phyloP scores from a whole-genome alignment of 148 eudicot genomes.

The Rhododendron henanense region DNA sequence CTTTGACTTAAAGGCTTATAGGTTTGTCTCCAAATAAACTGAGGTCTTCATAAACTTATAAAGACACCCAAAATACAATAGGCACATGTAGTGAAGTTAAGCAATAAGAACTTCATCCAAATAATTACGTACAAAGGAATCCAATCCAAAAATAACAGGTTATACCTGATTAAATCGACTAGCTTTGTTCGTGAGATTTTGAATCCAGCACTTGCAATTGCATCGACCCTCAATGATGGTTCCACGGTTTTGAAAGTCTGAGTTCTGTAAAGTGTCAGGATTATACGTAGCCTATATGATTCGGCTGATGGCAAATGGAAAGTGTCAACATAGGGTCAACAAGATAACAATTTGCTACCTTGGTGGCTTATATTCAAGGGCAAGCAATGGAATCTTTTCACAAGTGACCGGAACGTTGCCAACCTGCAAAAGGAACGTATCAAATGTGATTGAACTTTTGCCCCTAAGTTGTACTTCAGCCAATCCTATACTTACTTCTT shows the following conservation, averaged over 20 bases:
- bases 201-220: conserved; percentile 93
- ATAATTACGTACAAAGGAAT: neutral
- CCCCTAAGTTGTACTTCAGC: neutral
- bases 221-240: conserved; percentile 80
- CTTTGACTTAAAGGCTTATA: neutral
- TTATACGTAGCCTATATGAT: neutral
- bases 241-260: conserved; percentile 76
- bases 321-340: neutral
- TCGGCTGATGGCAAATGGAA: neutral
- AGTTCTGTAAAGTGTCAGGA: conserved; percentile 42
- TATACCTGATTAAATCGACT: conserved; percentile 71
- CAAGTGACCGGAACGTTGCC: conserved; percentile 79
- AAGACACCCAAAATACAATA: neutral
- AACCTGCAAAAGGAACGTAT: conserved; percentile 50
- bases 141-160: neutral
- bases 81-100: neutral
- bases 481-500: neutral
- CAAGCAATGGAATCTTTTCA: conserved; percentile 66
- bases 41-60: neutral
- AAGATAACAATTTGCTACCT: conserved; percentile 32
- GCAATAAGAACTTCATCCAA: neutral
- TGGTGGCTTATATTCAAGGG: conserved; percentile 81
- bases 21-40: neutral
- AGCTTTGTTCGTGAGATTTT: conserved; percentile 87
- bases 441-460: neutral